Percentiles rank a stretch among this genome's conserved stretches.
Evolutionary conservation across 176 grass and related monocot species (phyloP).

Genomic region (Cocos nucifera): DNA sequence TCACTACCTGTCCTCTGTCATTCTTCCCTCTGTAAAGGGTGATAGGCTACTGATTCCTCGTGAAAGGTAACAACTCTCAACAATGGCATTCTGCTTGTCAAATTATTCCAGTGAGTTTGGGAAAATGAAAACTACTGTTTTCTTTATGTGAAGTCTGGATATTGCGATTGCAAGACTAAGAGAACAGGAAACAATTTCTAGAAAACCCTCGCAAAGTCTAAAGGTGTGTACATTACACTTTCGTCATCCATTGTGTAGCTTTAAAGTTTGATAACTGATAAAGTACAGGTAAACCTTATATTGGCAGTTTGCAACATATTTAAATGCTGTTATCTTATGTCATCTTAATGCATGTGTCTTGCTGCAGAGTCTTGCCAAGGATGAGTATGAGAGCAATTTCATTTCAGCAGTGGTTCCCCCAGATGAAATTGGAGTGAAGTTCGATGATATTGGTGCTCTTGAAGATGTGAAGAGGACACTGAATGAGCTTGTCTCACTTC

Average conservation of each 20-base stretch:
- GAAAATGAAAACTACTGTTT: not conserved
- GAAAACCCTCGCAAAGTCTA: conserved; percentile 66
- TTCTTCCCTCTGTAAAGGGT: conserved; percentile 45
- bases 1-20: conserved; percentile 71
- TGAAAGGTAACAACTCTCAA: conserved; percentile 52
- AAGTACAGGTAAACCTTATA: no score
- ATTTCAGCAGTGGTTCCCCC: conserved; percentile 78
- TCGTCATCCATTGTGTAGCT: conserved; percentile 2
- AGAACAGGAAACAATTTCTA: conserved; percentile 57
- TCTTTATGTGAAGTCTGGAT: conserved; percentile 44
- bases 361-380: conserved; percentile 74
- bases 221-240: conserved; percentile 34
- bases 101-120: conserved; percentile 11
- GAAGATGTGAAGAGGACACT: conserved; percentile 86
- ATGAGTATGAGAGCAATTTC: conserved; percentile 88
- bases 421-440: conserved; percentile 92
- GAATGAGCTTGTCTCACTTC: conserved; percentile 88
- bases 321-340: not conserved
- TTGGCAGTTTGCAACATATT: no score
- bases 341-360: conserved; percentile 3
- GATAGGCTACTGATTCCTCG: conserved; percentile 67
- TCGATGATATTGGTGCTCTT: conserved; percentile 90
- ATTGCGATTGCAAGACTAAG: conserved; percentile 68
- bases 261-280: not conserved
- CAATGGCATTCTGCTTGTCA: conserved; percentile 1